Evolutionary conservation across 768 basidiomycete species (phyloP).

Genomic region (Agaricus blazei): DNA sequence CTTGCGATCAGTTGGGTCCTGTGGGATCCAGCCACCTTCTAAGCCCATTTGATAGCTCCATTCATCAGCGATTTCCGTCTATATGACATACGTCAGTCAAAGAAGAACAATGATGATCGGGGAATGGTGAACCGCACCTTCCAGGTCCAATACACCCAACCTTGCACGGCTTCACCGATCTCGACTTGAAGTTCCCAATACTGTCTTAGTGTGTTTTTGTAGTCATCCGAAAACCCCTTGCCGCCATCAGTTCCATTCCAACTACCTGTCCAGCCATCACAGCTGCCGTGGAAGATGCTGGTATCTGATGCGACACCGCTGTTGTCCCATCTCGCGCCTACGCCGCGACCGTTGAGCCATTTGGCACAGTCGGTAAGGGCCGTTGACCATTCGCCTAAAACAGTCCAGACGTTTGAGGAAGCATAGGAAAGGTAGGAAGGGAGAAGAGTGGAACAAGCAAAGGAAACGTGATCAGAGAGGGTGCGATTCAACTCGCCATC

Average conservation of each 20-base stretch:
- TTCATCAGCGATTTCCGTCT: constrained; percentile 67
- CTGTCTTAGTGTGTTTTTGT: constrained; percentile 59
- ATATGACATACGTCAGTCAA: neutral
- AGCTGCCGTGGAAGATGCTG: constrained; percentile 50
- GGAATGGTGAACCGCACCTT: constrained; percentile 39
- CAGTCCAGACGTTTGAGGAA: constrained; percentile 59
- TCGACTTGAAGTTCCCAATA: constrained; percentile 81
- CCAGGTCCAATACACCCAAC: constrained; percentile 80
- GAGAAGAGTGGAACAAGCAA: constrained; percentile 51
- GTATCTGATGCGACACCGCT: constrained; percentile 32
- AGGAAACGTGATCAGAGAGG: constrained; percentile 55
- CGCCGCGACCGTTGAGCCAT: constrained; percentile 76
- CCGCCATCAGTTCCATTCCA: constrained; percentile 18
- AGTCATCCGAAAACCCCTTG: constrained; percentile 51
- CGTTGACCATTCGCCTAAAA: constrained; percentile 78
- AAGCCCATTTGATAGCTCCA: constrained; percentile 76
- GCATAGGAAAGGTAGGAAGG: constrained; percentile 31
- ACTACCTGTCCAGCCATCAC: constrained; percentile 57
- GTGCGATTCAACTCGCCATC: constrained; percentile 48
- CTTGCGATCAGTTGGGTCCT: constrained; percentile 57
- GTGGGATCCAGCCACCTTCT: constrained; percentile 74
- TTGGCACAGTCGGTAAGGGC: constrained; percentile 69
- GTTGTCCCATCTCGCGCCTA: constrained; percentile 68
- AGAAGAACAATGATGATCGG: neutral
- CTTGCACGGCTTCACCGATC: constrained; percentile 64